A percentile compares a stretch with the other conserved stretches of the same genome.
These are phyloP conservation scores for Pseudoneurospora amorphoporcata DNA, from an alignment of 495 filamentous ascomycete genomes.

Conservation along the genomic window DNA sequence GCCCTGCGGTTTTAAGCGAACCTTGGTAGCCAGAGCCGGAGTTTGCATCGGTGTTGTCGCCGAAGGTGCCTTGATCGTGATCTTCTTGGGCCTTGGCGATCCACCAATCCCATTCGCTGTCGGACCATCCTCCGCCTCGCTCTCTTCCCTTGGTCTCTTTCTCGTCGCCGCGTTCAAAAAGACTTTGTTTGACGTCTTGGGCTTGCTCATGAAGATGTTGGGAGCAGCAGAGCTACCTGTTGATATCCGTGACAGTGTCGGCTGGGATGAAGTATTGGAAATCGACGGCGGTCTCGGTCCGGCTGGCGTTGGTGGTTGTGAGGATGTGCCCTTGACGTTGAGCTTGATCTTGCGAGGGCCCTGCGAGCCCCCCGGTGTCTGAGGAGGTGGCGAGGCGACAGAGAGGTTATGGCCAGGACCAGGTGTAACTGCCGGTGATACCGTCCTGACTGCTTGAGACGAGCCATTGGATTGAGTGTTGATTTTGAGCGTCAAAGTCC, in stretches of 20 bases:
- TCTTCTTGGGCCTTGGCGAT: constrained; percentile 27
- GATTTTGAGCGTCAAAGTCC: constrained; percentile 16
- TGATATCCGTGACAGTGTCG: neutral
- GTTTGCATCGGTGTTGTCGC: neutral
- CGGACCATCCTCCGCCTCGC: constrained; percentile 34
- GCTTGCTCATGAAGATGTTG: constrained; percentile 34
- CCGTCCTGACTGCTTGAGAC: neutral
- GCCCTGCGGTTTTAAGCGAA: constrained; percentile 25
- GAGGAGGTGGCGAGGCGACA: constrained; percentile 16
- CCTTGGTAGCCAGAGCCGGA: constrained; percentile 13
- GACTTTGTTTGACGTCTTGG: constrained; percentile 35
- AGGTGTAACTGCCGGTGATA: constrained; percentile 1
- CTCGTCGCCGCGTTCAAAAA: constrained; percentile 24
- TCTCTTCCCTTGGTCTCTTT: constrained; percentile 29
- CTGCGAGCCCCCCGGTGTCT: constrained; percentile 26
- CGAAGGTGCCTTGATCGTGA: constrained; percentile 20
- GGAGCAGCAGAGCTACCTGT: constrained; percentile 8
- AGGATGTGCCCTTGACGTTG: constrained; percentile 26
- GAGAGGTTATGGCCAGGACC: constrained; percentile 1
- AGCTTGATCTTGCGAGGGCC: constrained; percentile 43
- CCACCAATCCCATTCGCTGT: constrained; percentile 16
- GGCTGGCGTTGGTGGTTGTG: constrained; percentile 36
- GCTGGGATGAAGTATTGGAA: neutral
- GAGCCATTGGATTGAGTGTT: constrained; percentile 4
- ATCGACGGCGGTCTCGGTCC: constrained; percentile 11